Base-by-base conservation (phyloP, 2,329 filamentous ascomycete genomes). In the Rhytidhysteron rufulum region DNA sequence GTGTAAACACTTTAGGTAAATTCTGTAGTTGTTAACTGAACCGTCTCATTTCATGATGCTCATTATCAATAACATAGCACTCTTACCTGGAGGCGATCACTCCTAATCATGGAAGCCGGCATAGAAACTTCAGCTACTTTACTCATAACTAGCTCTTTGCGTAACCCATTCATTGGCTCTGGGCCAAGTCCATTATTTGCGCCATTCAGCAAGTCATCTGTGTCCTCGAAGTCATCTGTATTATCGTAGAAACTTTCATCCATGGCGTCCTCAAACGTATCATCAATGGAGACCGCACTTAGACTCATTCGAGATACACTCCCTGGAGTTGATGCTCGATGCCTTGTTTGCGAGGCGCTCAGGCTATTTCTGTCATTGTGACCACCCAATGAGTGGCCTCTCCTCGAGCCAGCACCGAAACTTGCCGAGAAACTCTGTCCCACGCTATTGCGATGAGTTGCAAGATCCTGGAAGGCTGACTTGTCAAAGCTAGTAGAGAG, bases 401-500 rank as follows among this genome's bases (percentile, higher is more conserved):
- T 78, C 49, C 84, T 80, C 11, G 74, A 66, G 31, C 74, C 72
- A 62, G 73, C 49, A 60, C 66, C 64, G 44, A 75, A 70, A 45
- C 66, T 72, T 18, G 60, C 76, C 31, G 65, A 68, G 40, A 66
- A 62, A 53, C 57, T 63, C 15, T 56, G 55, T 27, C 59, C 57
- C 13, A 63, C 31, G 60, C 70, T 65, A 51, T 65, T 52, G 40
- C 67, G 57, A 37, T 61, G 63, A 65, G 71, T 51, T 67, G 79
- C 75, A 44, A 83, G 78, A 35, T 95, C 89, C 20, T 82, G 78
- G 58, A 95, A 94, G n/a, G 83, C 78, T 1, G 83, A 76, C 54
- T 86, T 78, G 51, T 95, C 89, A 49, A 91, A 86, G 13, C 85
- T 93, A 8, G 87, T 84, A 0, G 88, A 91, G 16, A 96, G 71